A percentile compares a stretch with the other conserved stretches of the same genome.
Conservation (phyloP, 805 yeast species). For the Komagataella ulmi region DNA sequence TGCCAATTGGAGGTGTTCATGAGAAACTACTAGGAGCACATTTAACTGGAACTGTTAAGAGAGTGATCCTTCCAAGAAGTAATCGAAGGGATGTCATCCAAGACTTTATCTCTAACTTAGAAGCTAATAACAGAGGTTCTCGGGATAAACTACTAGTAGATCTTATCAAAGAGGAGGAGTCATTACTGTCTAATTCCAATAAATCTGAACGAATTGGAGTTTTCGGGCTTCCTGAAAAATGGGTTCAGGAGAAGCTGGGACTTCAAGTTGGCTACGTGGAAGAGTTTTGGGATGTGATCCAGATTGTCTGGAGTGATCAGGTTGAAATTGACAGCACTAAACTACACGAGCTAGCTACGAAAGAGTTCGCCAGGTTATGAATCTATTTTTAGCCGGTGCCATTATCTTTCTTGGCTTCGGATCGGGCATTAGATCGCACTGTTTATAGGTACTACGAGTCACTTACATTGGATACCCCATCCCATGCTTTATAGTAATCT, state of each 20-base stretch:
- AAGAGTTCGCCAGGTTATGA: not conserved
- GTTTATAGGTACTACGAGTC: too few species aligned
- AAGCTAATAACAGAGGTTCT: conserved; percentile 6
- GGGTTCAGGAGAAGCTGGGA: conserved; percentile 39
- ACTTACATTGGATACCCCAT: too few species aligned
- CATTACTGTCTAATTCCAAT: conserved; percentile 5
- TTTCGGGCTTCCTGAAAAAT: conserved; percentile 32
- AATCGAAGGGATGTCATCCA: conserved; percentile 60
- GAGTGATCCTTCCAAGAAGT: conserved; percentile 57
- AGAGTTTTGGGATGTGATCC: conserved; percentile 68
- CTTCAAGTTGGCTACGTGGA: conserved; percentile 51
- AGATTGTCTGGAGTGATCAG: conserved; percentile 52
- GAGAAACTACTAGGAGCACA: conserved; percentile 76
- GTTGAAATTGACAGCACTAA: conserved; percentile 6
- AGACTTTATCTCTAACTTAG: conserved; percentile 27
- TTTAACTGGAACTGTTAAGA: conserved; percentile 40
- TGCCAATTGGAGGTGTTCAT: conserved; percentile 74
- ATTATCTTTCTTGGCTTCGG: not conserved
- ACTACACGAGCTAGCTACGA: not conserved
- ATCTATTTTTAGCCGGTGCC: not conserved
- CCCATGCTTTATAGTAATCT: too few species aligned
- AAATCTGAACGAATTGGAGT: conserved; percentile 6
- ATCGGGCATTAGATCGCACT: too few species aligned
- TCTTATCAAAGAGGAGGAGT: conserved; percentile 15
- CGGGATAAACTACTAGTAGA: conserved; percentile 9